phyloP scores from a whole-genome alignment of 306 rosid genomes.

The Citrullus mucosospermus region DNA sequence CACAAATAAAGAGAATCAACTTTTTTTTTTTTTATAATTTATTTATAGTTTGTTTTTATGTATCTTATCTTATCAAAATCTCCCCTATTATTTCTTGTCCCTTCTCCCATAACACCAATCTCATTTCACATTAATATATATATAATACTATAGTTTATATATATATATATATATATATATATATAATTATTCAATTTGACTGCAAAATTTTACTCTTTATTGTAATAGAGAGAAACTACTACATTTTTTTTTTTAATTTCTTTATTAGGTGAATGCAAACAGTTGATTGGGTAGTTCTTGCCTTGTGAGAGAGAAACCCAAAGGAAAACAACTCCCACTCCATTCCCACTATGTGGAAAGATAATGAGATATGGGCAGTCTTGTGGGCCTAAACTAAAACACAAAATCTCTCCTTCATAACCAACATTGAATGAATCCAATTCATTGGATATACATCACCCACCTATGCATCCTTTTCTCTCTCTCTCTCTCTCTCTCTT shows the following conservation, averaged over 20 bases:
- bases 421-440: background rate
- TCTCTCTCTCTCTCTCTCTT: background rate
- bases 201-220: no score
- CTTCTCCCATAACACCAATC: background rate
- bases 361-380: background rate
- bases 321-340: background rate
- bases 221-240: no score
- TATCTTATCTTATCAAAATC: constrained; percentile 14
- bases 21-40: background rate
- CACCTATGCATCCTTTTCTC: background rate
- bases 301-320: background rate
- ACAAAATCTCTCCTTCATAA: background rate
- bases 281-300: no score
- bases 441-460: background rate
- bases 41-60: background rate
- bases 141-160: no score
- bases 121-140: no score
- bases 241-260: no score
- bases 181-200: no score
- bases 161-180: no score
- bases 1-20: background rate
- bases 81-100: background rate
- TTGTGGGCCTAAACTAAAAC: background rate
- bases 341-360: background rate
- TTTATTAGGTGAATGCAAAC: no score